Evolutionary conservation across 257 asterid genomes (phyloP).

Genomic region (Leptodermis oblonga): DNA sequence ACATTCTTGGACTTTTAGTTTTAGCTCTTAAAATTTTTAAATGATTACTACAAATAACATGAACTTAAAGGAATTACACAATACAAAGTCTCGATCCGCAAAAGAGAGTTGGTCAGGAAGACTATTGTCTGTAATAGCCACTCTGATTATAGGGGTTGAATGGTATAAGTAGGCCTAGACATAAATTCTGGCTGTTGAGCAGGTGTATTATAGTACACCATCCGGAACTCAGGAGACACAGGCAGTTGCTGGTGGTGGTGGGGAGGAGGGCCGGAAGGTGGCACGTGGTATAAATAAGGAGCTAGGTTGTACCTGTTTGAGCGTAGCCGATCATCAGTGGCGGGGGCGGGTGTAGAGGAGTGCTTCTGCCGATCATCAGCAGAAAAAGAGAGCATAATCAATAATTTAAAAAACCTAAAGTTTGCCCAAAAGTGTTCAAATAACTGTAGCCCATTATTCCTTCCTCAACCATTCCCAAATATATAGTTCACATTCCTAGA

Average conservation of each 20-base stretch:
- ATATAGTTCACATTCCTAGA: too few relatives aligned
- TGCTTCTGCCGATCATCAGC: slow-evolving; percentile 38
- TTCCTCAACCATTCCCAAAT: too few relatives aligned
- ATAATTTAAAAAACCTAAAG: too few relatives aligned
- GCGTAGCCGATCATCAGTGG: slow-evolving; percentile 48
- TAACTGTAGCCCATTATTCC: too few relatives aligned
- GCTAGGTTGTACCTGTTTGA: slow-evolving; percentile 47
- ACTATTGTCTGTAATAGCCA: slow-evolving; percentile 66
- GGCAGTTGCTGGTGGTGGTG: slow-evolving; percentile 48
- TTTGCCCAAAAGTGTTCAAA: too few relatives aligned
- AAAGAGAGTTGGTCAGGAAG: slow-evolving; percentile 1
- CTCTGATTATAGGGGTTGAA: slow-evolving; percentile 63
- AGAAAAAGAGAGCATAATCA: too few relatives aligned
- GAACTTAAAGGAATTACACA: slow-evolving; percentile 5
- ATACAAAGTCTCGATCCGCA: not conserved
- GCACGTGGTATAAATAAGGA: slow-evolving; percentile 64
- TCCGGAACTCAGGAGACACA: slow-evolving; percentile 55
- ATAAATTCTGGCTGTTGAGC: slow-evolving; percentile 71
- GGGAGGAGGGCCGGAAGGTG: slow-evolving; percentile 45
- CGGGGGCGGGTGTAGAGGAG: slow-evolving; percentile 58
- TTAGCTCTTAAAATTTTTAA: too few relatives aligned
- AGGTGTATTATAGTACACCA: slow-evolving; percentile 67
- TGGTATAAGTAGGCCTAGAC: slow-evolving; percentile 79
- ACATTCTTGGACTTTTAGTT: too few relatives aligned
- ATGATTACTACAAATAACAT: too few relatives aligned